Base-by-base conservation (phyloP, 345 rosid genomes). In the Iberis pinnata region DNA sequence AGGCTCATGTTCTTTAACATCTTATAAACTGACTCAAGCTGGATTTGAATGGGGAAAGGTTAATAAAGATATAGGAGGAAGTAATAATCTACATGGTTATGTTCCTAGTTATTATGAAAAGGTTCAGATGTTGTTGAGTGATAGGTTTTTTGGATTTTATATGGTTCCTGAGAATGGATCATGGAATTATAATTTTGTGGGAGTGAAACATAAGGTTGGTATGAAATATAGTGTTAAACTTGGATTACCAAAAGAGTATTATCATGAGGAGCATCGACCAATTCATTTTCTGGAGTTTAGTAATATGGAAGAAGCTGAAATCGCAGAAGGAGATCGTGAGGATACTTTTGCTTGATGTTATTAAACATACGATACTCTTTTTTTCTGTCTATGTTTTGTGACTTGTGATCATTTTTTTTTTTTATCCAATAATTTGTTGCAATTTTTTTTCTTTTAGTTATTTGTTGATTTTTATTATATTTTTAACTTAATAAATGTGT, bases 131-230 rank as follows among this genome's bases (percentile, higher is more conserved):
- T 81, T 89, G 18, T 69, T 83, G 15, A 89, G 95, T 49, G 93
- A 89, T 54, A 71, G 84, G 31, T 89, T 89, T 78, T 73, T 78
- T 7, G 95, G 97, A 53, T 89, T 89, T 72, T 89, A 86, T 70
- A 86, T 89, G 97, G 50, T 32, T 59, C 90, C 95, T 5, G 94
- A 89, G 43, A 80, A 69, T 7, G 88, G 90, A 2, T 84, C 90
- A 0, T 86, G 97, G 97, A 89, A 86, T 58, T 83, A 77, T 55
- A 89, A 89, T 73, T 89, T 89, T 69, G 86, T 86, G 90, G 95
- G 97, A 47, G 94, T 86, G 70, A 86, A 86, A 76, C 95, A 83
- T 63, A 81, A 81, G 0, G 56, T 66, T 13, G 78, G 90, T 79
- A 80, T 89, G 97, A 83, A 76, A 72, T 84, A 80, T 4, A 85